Conservation (phyloP, 768 basidiomycete species). For the Macrolepiota fuliginosa region DNA sequence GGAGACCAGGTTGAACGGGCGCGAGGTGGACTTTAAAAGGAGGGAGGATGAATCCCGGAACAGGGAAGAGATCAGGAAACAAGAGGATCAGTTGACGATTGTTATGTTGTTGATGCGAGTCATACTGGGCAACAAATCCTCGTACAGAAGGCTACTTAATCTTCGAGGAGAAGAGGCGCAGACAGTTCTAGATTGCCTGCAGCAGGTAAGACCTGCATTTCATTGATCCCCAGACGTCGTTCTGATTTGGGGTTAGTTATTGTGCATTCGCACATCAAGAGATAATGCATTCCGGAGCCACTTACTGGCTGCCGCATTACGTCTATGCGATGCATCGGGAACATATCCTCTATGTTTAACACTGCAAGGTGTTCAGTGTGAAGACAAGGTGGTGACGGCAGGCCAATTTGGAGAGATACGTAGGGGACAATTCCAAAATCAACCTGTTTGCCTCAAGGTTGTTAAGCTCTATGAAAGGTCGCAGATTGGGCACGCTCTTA, state of each 20-base stretch:
- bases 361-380: slow-evolving; percentile 15
- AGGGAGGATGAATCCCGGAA: slow-evolving; percentile 13
- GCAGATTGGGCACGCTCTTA: slow-evolving; percentile 16
- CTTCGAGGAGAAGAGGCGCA: not conserved
- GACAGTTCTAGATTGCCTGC: not conserved
- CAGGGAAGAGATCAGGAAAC: not conserved
- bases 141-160: not conserved
- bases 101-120: not conserved
- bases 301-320: not conserved
- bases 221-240: not conserved
- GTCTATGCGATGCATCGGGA: slow-evolving; percentile 24
- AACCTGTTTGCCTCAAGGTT: slow-evolving; percentile 24
- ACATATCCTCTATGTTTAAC: slow-evolving; percentile 26
- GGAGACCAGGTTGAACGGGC: slow-evolving; percentile 4
- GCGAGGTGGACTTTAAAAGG: slow-evolving; percentile 6
- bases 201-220: not conserved
- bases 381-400: slow-evolving; percentile 15
- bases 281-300: not conserved
- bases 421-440: slow-evolving; percentile 19
- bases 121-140: not conserved
- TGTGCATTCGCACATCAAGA: not conserved
- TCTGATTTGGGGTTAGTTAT: not conserved
- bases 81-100: too few relatives aligned
- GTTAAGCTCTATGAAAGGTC: slow-evolving; percentile 22
- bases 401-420: slow-evolving; percentile 31